phyloP scores from a whole-genome alignment of 352 stramenopile species.

The Globisporangium cederbergense region DNA sequence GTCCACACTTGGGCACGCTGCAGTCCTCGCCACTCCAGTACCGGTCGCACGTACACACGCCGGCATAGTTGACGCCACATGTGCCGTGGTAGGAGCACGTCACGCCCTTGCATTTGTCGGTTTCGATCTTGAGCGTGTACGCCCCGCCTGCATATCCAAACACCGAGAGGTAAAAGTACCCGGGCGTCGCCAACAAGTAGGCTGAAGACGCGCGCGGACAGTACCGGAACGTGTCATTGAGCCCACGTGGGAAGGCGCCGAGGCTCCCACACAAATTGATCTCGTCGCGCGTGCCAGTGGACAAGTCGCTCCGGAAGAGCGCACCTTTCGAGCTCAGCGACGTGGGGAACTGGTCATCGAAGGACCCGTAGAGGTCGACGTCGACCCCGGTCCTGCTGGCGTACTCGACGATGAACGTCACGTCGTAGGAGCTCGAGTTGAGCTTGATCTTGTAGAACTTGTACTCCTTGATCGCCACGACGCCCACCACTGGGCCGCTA shows the following conservation, averaged over 20 bases:
- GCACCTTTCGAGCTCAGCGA: slow-evolving; percentile 37
- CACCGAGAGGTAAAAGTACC: slow-evolving; percentile 68
- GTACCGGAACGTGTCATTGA: slow-evolving; percentile 56
- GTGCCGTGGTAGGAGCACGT: slow-evolving; percentile 53
- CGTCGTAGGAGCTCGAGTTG: slow-evolving; percentile 57
- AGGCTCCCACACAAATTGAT: slow-evolving; percentile 70
- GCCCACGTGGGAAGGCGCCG: slow-evolving; percentile 51
- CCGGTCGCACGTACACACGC: slow-evolving; percentile 66
- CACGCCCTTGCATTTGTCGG: slow-evolving; percentile 64
- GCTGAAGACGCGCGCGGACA: slow-evolving; percentile 46
- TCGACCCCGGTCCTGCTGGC: slow-evolving; percentile 24
- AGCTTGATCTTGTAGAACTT: slow-evolving; percentile 70
- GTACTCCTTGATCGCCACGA: slow-evolving; percentile 50
- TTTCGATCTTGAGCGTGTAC: slow-evolving; percentile 47
- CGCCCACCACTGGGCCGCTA: slow-evolving; percentile 17
- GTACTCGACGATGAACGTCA: slow-evolving; percentile 58
- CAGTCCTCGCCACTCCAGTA: slow-evolving; percentile 79
- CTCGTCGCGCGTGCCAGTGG: slow-evolving; percentile 34
- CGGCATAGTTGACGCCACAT: slow-evolving; percentile 58
- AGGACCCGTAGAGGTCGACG: slow-evolving; percentile 72
- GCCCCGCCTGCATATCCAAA: slow-evolving; percentile 44
- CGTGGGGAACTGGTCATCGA: slow-evolving; percentile 55
- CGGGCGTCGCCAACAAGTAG: slow-evolving; percentile 53
- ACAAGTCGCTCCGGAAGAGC: slow-evolving; percentile 58
- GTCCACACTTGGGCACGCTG: slow-evolving; percentile 64